These are phyloP conservation scores for Diutina mesorugosa DNA, from an alignment of 1,139 yeast genomes.

Conservation along the genomic window DNA sequence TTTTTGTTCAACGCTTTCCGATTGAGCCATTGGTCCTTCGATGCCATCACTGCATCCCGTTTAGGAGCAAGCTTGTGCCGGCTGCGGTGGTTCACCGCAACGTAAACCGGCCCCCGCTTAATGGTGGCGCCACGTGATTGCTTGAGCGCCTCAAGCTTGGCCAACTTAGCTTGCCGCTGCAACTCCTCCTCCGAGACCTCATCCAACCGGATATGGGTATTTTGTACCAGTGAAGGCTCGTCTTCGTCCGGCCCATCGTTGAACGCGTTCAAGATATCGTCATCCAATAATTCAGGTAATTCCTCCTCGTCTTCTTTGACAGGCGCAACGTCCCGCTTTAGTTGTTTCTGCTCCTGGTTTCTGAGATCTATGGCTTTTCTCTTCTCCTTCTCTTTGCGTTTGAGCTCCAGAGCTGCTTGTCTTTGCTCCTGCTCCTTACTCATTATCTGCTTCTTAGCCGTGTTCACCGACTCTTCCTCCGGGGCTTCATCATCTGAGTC, in stretches of 20 bases:
- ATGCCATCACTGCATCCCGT: constrained; percentile 27
- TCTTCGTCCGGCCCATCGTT: constrained; percentile 8
- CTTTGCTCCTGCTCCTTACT: constrained; percentile 8
- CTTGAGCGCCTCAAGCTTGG: constrained; percentile 29
- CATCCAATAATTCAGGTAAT: constrained; percentile 40
- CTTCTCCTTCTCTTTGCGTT: constrained; percentile 22
- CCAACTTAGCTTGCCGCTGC: constrained; percentile 22
- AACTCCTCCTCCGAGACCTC: constrained; percentile 26
- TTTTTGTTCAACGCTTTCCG: constrained; percentile 37
- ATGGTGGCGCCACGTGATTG: constrained; percentile 21
- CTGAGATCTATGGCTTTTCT: constrained; percentile 33
- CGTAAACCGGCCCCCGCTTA: constrained; percentile 46
- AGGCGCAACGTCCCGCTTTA: constrained; percentile 19
- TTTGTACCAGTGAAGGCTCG: constrained; percentile 6
- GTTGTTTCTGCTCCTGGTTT: constrained; percentile 37
- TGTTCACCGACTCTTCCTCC: neutral
- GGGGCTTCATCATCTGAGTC: constrained; percentile 1
- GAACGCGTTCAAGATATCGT: constrained; percentile 23
- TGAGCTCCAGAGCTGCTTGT: constrained; percentile 18
- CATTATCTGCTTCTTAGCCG: neutral
- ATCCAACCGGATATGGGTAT: constrained; percentile 11
- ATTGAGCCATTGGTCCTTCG: constrained; percentile 47
- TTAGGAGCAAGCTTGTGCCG: constrained; percentile 28
- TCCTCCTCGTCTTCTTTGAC: constrained; percentile 14
- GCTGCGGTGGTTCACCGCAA: constrained; percentile 23